Base-by-base conservation (phyloP, 2,329 filamentous ascomycete species). In the Fusarium sp. region DNA sequence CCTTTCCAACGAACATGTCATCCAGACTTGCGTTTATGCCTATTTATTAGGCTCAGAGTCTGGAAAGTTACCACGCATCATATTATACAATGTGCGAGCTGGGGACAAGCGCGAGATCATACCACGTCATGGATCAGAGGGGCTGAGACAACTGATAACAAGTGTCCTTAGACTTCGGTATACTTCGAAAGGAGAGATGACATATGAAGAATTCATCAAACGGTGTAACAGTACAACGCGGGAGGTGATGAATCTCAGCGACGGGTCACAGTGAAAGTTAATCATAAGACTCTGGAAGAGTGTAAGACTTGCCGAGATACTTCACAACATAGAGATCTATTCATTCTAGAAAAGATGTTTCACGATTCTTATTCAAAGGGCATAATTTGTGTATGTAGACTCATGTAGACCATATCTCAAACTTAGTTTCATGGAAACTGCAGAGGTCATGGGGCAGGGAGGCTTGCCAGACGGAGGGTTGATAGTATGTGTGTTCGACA, bases 31-130 rank as follows among this genome's bases (percentile, higher is more conserved):
- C 25, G 55, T 64, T 11, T 80, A 80, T 67, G 75, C 73, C 37
- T 78, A 78, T 52, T 54, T 79, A 9, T 61, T 63, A 35, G 59
- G 65, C 8, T 39, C 44, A 10, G 4, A 48, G 38, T 55, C 45
- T 45, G 54, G 58, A 12, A 56, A 61, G 10, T 10, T 71, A 35
- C 78, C 71, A 21, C 60, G 65, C 15, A 69, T 72, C 10, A 55
- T 79, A 7, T 57, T 79, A n/a, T 79, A 70, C 57, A 79, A 79
- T 25, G 72, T 78, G 33, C 72, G 73, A 18, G 72, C 76, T 27
- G 78, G 78, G 29, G 75, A 78, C 23, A 77, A 76, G 49, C 61
- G 55, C 45, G 69, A 76, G 49, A 72, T 79, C 33, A 65, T 29
- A 25, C 58, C 72, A 18, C 58, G 23, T 1, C 2, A 56, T 45